These are phyloP conservation scores for Colletotrichum ledebouriae DNA, from an alignment of 2,329 filamentous ascomycete genomes.

Conservation along the genomic window DNA sequence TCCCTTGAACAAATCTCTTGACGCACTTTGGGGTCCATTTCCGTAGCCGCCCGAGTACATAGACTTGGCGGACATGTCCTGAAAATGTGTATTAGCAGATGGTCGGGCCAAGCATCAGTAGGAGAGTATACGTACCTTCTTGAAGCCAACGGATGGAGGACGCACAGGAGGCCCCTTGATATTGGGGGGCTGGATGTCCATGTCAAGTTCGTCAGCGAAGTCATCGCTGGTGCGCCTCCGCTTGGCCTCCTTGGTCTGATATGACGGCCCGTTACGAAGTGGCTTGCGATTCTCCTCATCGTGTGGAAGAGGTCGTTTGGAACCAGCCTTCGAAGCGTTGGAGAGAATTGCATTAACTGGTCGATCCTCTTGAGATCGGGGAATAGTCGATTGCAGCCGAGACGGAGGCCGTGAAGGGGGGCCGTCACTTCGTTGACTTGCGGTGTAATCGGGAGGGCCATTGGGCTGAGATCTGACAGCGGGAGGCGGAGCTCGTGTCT, in stretches of 20 bases:
- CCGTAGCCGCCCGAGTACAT: conserved; percentile 73
- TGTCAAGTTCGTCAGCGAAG: conserved; percentile 73
- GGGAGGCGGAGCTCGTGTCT: conserved; percentile 73
- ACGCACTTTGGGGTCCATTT: conserved; percentile 66
- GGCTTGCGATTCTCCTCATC: conserved; percentile 70
- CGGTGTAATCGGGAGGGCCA: conserved; percentile 61
- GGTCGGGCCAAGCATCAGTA: not conserved
- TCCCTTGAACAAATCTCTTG: conserved; percentile 74
- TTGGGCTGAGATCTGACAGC: conserved; percentile 68
- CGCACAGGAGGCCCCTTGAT: conserved; percentile 88
- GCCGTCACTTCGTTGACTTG: conserved; percentile 48
- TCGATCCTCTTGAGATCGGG: conserved; percentile 72
- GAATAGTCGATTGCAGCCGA: conserved; percentile 68
- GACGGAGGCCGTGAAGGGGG: conserved; percentile 61
- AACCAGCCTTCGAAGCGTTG: conserved; percentile 76
- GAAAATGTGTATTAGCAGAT: conserved; percentile 33
- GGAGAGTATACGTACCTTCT: conserved; percentile 69
- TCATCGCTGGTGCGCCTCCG: conserved; percentile 83
- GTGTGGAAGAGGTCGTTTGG: conserved; percentile 80
- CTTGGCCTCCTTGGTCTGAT: conserved; percentile 81
- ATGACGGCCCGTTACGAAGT: conserved; percentile 69
- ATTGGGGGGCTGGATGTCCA: conserved; percentile 68
- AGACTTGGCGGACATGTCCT: conserved; percentile 72
- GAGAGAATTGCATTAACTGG: conserved; percentile 71
- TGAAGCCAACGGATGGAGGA: conserved; percentile 74